Percentiles rank a stretch among this genome's conserved stretches.
phyloP scores from a whole-genome alignment of 805 yeast species.

The Wickerhamiella azymoides region DNA sequence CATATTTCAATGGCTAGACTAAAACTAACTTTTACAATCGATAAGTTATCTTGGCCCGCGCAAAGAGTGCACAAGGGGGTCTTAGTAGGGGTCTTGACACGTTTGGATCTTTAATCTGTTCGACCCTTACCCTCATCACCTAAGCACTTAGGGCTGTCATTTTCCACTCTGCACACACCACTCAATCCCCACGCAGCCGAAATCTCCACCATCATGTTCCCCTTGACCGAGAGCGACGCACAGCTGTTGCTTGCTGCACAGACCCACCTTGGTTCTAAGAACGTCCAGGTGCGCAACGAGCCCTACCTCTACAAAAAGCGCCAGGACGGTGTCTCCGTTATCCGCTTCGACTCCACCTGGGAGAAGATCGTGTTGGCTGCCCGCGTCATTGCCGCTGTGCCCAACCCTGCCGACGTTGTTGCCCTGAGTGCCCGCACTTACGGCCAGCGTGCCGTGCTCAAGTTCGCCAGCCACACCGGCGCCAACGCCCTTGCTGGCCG shows the following conservation, averaged over 20 bases:
- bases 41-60: too few relatives aligned
- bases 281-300: slow-evolving; percentile 65
- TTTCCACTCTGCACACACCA: slow-evolving; percentile 3
- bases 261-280: slow-evolving; percentile 98
- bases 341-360: slow-evolving; percentile 99
- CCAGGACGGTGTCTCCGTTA: slow-evolving; percentile 98
- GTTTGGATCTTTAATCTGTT: too few relatives aligned
- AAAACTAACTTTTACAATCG: too few relatives aligned
- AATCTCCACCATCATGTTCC: slow-evolving; percentile 13
- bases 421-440: slow-evolving; percentile 98
- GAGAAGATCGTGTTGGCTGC: slow-evolving; percentile 99
- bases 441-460: slow-evolving; percentile 99
- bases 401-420: slow-evolving; percentile 96
- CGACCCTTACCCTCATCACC: background rate
- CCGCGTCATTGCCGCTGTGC: slow-evolving; percentile 98
- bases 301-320: slow-evolving; percentile 38
- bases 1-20: too few relatives aligned
- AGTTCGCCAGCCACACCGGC: slow-evolving; percentile 99
- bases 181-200: slow-evolving; percentile 4
- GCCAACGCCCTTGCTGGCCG: slow-evolving; percentile 99
- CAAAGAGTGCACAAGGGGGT: too few relatives aligned
- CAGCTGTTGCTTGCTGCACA: slow-evolving; percentile 98
- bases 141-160: background rate
- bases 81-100: too few relatives aligned
- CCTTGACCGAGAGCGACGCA: slow-evolving; percentile 92